Base-by-base conservation (phyloP, 257 asterid genomes). In the Solanum infundibuliforme region DNA sequence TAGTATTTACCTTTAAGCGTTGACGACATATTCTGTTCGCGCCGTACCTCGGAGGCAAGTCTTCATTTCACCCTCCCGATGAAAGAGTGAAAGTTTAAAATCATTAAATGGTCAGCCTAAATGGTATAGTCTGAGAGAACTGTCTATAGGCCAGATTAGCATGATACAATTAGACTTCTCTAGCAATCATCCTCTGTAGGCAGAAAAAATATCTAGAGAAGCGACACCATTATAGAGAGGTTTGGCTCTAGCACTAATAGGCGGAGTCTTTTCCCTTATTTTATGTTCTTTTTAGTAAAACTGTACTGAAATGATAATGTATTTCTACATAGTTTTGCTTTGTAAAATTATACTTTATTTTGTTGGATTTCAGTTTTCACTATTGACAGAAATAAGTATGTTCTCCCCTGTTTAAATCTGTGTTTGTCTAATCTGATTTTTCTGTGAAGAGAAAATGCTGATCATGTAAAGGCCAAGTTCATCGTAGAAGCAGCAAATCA, bases 401-500 rank as follows among this genome's bases (percentile, higher is more conserved):
- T 72, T 32, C 25, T 0, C 6, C 39, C 12, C 41, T 69, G 27
- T 32, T 72, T 72, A 32, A 72, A 32, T 72, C 43, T 52, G 43
- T 2, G 73, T 65, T 83, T 46, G 65, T 87, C 32, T 31, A 62
- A 81, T 87, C 43, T 55, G 66, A 55, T 55, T 55, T 20, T 55
- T 55, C 2, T 7, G 11, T 55, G 66, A 55, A 96, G 99, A 90
- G 99, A 95, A 86, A 96, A 96, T 88, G 99, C 99, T 74, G 94
- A 88, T 58, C 65, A 91, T 66, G 98, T 96, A 60, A 90, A 88
- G 87, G 98, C 98, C 77, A 95, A 95, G 91, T 96, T 87, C 90
- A 88, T 96, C 89, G 91, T 96, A 65, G 99, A 96, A 91, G 99
- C 98, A 18, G 99, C 99, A 25, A 96, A 96, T 88, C 99, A 96